phyloP scores from a whole-genome alignment of 208 protist species.

The Porcisia hertigi region DNA sequence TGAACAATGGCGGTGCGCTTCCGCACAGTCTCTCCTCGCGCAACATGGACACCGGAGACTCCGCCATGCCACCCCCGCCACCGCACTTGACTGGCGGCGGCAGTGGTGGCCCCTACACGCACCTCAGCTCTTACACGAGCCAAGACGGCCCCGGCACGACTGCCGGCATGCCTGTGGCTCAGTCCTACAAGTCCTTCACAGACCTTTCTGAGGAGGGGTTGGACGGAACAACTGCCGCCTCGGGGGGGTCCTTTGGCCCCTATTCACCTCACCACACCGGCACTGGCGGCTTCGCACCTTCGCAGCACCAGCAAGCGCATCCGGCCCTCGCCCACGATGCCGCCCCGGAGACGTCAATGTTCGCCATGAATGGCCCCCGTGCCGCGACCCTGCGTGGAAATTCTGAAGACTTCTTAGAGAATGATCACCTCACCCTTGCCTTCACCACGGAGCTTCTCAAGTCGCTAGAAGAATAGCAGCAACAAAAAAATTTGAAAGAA shows the following conservation, averaged over 20 bases:
- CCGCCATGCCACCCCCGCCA: conserved; percentile 1
- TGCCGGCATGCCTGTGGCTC: conserved; percentile 22
- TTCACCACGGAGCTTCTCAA: conserved; percentile 44
- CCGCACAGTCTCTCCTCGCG: conserved; percentile 22
- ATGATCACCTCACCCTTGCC: conserved; percentile 37
- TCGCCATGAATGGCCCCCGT: conserved; percentile 24
- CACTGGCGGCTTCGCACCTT: neutral
- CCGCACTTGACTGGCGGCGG: conserved; percentile 18
- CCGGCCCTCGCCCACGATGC: conserved; percentile 1
- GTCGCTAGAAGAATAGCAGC: conserved; percentile 31
- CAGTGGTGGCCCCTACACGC: conserved; percentile 12
- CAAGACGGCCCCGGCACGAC: conserved; percentile 3
- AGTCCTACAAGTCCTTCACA: conserved; percentile 36
- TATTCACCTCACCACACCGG: conserved; percentile 19
- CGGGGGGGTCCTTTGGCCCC: conserved; percentile 14
- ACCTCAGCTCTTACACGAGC: conserved; percentile 20
- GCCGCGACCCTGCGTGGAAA: conserved; percentile 18
- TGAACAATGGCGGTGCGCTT: conserved; percentile 8
- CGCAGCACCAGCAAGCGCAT: conserved; percentile 18
- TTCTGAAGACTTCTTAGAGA: conserved; percentile 30
- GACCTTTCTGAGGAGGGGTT: conserved; percentile 34
- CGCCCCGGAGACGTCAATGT: conserved; percentile 18
- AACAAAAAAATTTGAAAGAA: too few species aligned
- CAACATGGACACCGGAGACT: conserved; percentile 19
- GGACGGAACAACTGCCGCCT: conserved; percentile 11